phyloP scores from a whole-genome alignment of 805 yeast species.

The Saccharomycopsis fibuligera region DNA sequence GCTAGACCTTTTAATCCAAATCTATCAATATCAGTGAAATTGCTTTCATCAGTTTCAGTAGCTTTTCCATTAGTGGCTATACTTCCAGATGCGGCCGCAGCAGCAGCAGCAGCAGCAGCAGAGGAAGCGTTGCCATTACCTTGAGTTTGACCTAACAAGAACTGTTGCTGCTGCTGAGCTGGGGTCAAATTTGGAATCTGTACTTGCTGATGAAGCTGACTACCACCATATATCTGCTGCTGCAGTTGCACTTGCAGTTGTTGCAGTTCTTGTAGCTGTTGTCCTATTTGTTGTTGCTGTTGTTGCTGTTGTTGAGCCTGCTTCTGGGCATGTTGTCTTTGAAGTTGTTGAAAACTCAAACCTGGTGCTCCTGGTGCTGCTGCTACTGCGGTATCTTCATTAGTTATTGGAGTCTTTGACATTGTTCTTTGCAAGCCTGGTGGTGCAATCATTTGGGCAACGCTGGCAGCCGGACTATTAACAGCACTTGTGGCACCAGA shows the following conservation, averaged over 20 bases:
- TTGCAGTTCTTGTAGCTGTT: neutral
- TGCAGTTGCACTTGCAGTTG: slow-evolving; percentile 9
- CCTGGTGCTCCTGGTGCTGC: neutral
- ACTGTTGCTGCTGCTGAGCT: too few species aligned
- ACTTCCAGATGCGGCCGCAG: neutral
- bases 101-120: slow-evolving; percentile 2
- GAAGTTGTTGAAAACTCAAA: neutral
- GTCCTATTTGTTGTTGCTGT: slow-evolving; percentile 10
- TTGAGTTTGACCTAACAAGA: too few species aligned
- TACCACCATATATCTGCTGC: too few species aligned
- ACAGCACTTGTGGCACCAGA: too few species aligned
- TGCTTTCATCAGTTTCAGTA: slow-evolving; percentile 22
- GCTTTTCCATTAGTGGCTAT: neutral
- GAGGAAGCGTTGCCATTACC: too few species aligned
- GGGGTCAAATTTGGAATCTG: too few species aligned
- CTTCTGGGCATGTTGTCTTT: slow-evolving; percentile 1
- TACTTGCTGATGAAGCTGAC: too few species aligned
- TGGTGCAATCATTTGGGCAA: slow-evolving; percentile 10
- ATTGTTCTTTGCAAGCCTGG: slow-evolving; percentile 11
- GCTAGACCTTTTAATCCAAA: slow-evolving; percentile 65
- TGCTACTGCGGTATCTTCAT: neutral
- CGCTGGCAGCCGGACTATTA: too few species aligned
- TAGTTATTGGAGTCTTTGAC: too few species aligned
- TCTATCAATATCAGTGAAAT: slow-evolving; percentile 42
- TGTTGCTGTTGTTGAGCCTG: slow-evolving; percentile 9